Evolutionary conservation across 306 rosid species (phyloP).

Genomic region (Ammopiptanthus mongolicus): DNA sequence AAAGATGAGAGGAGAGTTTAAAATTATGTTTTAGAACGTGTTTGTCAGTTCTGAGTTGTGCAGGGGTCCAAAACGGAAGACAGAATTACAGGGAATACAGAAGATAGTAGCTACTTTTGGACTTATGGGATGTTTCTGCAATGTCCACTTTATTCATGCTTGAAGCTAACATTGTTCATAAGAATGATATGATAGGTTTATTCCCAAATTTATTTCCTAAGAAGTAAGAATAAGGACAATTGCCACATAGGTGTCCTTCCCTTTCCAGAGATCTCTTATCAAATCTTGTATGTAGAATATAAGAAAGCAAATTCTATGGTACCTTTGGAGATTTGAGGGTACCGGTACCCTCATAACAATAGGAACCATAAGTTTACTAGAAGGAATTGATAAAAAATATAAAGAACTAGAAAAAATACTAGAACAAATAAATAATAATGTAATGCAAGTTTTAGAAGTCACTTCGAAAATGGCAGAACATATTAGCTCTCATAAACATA

Average conservation of each 20-base stretch:
- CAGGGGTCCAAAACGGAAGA: neutral
- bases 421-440: no score
- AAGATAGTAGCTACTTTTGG: neutral
- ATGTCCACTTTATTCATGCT: neutral
- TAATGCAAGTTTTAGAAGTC: no score
- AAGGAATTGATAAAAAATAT: no score
- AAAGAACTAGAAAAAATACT: no score
- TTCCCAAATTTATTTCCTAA: neutral
- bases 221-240: neutral
- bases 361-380: no score
- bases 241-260: neutral
- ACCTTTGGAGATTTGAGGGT: no score
- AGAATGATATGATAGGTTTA: neutral
- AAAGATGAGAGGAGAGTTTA: neutral
- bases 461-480: no score
- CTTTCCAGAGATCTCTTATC: neutral
- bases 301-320: no score
- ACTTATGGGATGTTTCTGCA: neutral
- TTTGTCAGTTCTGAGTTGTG: neutral
- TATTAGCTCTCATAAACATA: no score
- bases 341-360: no score
- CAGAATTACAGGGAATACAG: neutral
- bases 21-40: neutral
- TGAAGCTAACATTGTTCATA: neutral
- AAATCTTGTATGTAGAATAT: neutral